phyloP scores from a whole-genome alignment of 306 rosid species.

The Fragaria vesca region DNA sequence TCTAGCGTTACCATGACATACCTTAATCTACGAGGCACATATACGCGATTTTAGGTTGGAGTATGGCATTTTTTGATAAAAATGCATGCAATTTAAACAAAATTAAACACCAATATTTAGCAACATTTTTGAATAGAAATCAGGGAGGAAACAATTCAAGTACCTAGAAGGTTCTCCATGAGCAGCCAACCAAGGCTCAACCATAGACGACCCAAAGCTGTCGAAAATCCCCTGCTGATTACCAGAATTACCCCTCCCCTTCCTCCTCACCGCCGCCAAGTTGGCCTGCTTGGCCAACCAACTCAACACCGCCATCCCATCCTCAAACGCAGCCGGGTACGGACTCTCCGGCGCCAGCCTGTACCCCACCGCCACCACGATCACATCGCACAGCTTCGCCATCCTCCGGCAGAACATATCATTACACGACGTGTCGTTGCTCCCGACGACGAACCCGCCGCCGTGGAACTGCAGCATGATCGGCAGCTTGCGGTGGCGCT shows the following conservation, averaged over 20 bases:
- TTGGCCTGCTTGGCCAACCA: conserved; percentile 86
- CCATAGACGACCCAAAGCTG: conserved; percentile 71
- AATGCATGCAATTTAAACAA: neutral
- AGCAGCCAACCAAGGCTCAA: conserved; percentile 98
- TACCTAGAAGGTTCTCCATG: conserved; percentile 85
- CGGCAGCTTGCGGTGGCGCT: conserved; percentile 48
- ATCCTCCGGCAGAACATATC: conserved; percentile 73
- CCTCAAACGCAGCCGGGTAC: conserved; percentile 85
- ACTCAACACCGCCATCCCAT: conserved; percentile 68
- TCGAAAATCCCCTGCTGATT: conserved; percentile 49
- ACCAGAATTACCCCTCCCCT: conserved; percentile 3
- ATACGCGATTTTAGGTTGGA: no score
- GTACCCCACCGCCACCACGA: conserved; percentile 81
- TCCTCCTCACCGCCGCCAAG: conserved; percentile 63
- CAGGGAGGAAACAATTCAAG: neutral
- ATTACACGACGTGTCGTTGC: conserved; percentile 65
- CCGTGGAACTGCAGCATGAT: conserved; percentile 89
- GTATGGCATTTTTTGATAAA: no score
- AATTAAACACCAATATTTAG: conserved; percentile 17
- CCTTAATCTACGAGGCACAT: no score
- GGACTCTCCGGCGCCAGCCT: conserved; percentile 88
- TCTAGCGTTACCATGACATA: no score
- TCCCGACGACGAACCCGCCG: conserved; percentile 86
- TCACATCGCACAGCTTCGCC: conserved; percentile 63
- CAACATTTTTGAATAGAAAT: neutral